These are phyloP conservation scores for Blastocystis sp. DNA, from an alignment of 352 stramenopile species.

Conservation along the genomic window DNA sequence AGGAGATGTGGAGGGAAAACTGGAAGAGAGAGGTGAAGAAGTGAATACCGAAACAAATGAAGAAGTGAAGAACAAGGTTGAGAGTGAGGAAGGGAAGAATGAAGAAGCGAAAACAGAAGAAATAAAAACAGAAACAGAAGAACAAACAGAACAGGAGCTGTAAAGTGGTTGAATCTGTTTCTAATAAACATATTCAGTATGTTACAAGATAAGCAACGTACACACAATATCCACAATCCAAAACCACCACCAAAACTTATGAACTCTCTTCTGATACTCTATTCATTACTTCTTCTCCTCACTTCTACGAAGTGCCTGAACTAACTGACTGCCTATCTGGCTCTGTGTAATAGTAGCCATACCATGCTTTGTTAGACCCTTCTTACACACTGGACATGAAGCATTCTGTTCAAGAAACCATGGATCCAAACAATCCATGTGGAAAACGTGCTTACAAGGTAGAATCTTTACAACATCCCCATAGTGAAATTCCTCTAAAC, in stretches of 20 bases:
- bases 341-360: not conserved
- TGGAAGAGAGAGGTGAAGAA: not conserved
- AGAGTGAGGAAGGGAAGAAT: no score
- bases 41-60: not conserved
- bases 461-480: slow-evolving; percentile 20
- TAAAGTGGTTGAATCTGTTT: not conserved
- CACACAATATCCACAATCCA: not conserved
- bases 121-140: not conserved
- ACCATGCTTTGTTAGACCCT: not conserved
- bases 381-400: slow-evolving; percentile 11
- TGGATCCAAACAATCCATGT: slow-evolving; percentile 23
- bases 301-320: not conserved
- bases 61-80: not conserved
- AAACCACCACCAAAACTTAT: slow-evolving; percentile 34
- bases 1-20: not conserved
- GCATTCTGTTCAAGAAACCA: slow-evolving; percentile 20
- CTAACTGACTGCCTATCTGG: not conserved
- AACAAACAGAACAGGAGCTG: not conserved
- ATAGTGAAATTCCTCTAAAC: not conserved
- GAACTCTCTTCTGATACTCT: not conserved
- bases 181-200: not conserved
- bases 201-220: no score
- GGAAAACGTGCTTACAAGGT: slow-evolving; percentile 29
- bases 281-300: not conserved
- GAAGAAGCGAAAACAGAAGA: not conserved